A percentile compares a stretch with the other conserved stretches of the same genome.
Evolutionary conservation across 345 rosid genomes (phyloP).

Genomic region (Gossypium anomalum): DNA sequence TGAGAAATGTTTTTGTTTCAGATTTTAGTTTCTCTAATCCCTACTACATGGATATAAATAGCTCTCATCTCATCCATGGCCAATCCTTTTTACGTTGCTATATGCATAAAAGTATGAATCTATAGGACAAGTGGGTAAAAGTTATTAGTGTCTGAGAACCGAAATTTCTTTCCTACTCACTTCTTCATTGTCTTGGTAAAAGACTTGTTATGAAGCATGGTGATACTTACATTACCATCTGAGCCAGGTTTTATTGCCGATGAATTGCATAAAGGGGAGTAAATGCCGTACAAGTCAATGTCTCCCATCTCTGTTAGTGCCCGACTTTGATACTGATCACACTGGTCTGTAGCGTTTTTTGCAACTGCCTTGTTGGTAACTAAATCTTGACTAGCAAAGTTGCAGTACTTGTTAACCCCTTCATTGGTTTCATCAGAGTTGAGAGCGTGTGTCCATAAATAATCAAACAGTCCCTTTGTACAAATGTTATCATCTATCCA

Average conservation of each 20-base stretch:
- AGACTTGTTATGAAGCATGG: neutral
- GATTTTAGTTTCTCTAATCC: no score
- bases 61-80: no score
- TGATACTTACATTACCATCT: conserved; percentile 21
- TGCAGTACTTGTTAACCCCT: conserved; percentile 32
- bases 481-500: conserved; percentile 29
- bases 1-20: neutral
- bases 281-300: conserved; percentile 36
- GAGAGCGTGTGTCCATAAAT: conserved; percentile 46
- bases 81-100: neutral
- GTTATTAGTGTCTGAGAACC: neutral
- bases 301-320: conserved; percentile 4
- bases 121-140: neutral
- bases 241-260: conserved; percentile 9
- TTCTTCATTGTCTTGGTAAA: neutral
- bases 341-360: conserved; percentile 11
- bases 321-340: neutral
- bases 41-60: no score
- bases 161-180: neutral
- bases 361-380: neutral
- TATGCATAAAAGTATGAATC: neutral
- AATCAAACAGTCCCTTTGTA: conserved; percentile 32
- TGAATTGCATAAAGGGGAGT: conserved; percentile 35
- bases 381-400: conserved; percentile 16
- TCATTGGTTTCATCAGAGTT: conserved; percentile 42